Evolutionary conservation across 257 asterid genomes (phyloP).

Genomic region (Solanum virginianum): DNA sequence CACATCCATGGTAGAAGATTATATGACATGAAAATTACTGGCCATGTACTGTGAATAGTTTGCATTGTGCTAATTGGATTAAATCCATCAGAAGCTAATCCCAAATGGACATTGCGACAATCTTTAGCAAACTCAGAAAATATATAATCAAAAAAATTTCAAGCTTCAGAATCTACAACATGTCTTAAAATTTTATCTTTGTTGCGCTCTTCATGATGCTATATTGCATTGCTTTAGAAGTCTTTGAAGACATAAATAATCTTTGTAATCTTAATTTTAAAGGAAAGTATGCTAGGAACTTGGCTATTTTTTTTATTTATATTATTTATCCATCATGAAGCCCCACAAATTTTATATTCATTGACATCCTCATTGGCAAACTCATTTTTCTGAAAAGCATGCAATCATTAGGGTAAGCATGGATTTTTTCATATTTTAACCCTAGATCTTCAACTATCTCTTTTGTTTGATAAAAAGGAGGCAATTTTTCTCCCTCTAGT

Average conservation of each 20-base stretch:
- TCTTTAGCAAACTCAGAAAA: background rate
- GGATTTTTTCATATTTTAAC: too few species aligned
- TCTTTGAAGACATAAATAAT: background rate
- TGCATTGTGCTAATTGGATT: background rate
- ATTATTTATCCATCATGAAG: background rate
- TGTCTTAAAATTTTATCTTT: background rate
- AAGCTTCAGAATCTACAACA: too few species aligned
- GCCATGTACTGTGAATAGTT: too few species aligned
- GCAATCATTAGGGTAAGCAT: background rate
- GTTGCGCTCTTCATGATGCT: background rate
- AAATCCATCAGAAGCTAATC: background rate
- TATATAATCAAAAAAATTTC: background rate
- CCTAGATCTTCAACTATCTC: background rate
- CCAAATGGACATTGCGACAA: background rate
- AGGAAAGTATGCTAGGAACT: background rate
- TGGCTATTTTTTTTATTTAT: too few species aligned
- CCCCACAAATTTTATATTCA: background rate
- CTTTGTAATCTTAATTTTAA: background rate
- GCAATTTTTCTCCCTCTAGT: background rate
- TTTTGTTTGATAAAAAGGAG: too few species aligned
- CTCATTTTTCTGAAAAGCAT: background rate
- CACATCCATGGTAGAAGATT: background rate
- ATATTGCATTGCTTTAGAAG: background rate
- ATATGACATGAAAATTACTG: too few species aligned
- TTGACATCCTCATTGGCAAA: background rate